phyloP scores from a whole-genome alignment of 352 stramenopile species.

The Pilasporangium apinafurcum region DNA sequence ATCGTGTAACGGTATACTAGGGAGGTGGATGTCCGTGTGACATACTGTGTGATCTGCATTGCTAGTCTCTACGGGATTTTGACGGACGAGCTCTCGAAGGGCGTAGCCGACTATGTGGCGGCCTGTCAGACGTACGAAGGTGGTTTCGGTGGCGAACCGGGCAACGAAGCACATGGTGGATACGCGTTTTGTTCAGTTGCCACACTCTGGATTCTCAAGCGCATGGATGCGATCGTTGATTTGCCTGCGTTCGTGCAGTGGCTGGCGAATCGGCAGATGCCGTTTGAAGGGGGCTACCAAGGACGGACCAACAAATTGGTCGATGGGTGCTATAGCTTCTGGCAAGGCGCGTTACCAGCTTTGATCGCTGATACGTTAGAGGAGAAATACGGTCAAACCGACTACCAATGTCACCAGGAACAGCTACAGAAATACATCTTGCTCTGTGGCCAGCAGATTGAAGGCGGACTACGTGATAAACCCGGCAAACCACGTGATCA shows the following conservation, averaged over 20 bases:
- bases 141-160: constrained; percentile 89
- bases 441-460: constrained; percentile 92
- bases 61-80: constrained; percentile 91
- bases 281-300: constrained; percentile 87
- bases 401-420: constrained; percentile 67
- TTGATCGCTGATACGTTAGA: constrained; percentile 58
- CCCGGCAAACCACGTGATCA: constrained; percentile 94
- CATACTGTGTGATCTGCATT: constrained; percentile 97
- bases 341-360: constrained; percentile 90
- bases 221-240: constrained; percentile 43
- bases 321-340: constrained; percentile 99
- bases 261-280: constrained; percentile 93
- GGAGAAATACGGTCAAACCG: constrained; percentile 19
- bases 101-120: constrained; percentile 76
- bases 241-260: constrained; percentile 72
- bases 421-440: constrained; percentile 92
- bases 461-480: constrained; percentile 92
- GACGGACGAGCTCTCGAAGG: constrained; percentile 75
- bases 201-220: constrained; percentile 88
- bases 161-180: constrained; percentile 96
- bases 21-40: constrained; percentile 94
- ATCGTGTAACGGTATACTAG: constrained; percentile 15
- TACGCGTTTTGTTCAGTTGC: constrained; percentile 98
- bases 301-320: constrained; percentile 99
- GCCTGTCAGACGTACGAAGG: constrained; percentile 98